Evolutionary conservation across 768 basidiomycete species (phyloP).

Genomic region (Boletus tylopilopsis): DNA sequence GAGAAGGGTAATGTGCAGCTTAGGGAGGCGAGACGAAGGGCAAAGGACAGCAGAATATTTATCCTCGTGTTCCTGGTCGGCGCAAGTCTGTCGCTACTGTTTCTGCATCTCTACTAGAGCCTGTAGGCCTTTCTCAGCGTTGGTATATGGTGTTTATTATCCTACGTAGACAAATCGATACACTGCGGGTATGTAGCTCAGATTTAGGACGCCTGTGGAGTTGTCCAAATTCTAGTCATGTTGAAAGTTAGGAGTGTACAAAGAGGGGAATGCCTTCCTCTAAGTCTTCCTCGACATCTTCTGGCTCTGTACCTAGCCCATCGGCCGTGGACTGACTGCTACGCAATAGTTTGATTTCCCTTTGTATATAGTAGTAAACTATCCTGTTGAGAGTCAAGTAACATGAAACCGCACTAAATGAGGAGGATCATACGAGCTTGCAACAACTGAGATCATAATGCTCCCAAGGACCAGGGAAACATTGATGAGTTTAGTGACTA

Average conservation of each 20-base stretch:
- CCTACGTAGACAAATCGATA: not conserved
- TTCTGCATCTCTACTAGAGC: constrained; percentile 86
- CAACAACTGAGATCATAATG: constrained; percentile 50
- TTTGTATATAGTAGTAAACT: constrained; percentile 61
- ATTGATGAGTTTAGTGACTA: constrained; percentile 68
- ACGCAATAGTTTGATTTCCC: constrained; percentile 53
- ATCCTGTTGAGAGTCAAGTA: constrained; percentile 41
- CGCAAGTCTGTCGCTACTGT: constrained; percentile 86
- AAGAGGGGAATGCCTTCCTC: constrained; percentile 58
- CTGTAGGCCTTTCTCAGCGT: constrained; percentile 2
- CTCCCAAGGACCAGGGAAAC: constrained; percentile 54
- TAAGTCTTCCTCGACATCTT: constrained; percentile 57
- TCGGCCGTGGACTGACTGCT: constrained; percentile 46
- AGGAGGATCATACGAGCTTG: constrained; percentile 57
- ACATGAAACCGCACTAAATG: constrained; percentile 8
- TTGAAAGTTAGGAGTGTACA: not conserved
- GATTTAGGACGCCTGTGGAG: not conserved
- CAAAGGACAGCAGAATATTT: constrained; percentile 84
- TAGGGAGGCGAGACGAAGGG: constrained; percentile 82
- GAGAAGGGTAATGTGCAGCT: constrained; percentile 90
- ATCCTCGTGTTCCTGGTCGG: constrained; percentile 90
- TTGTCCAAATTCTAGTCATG: too few relatives aligned
- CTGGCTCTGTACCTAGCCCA: constrained; percentile 54
- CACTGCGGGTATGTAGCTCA: not conserved
- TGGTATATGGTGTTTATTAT: constrained; percentile 4